A percentile compares a stretch with the other conserved stretches of the same genome.
Evolutionary conservation across 805 yeast genomes (phyloP).

Genomic region (Babjeviella inositovora): DNA sequence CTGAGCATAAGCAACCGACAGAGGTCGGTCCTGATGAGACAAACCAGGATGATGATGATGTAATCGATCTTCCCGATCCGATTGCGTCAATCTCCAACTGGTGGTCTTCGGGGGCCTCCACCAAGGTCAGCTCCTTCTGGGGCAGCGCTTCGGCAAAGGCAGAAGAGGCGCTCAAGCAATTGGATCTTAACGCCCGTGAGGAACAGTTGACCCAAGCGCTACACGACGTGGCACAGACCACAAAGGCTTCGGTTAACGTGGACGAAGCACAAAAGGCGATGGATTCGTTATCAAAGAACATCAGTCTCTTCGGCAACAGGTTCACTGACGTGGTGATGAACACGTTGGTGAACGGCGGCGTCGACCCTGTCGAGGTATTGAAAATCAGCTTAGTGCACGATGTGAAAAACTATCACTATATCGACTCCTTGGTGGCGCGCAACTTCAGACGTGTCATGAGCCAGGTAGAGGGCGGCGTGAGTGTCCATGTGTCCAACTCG

Average conservation of each 20-base stretch:
- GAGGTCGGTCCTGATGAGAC: conserved; percentile 1
- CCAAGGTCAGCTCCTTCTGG: conserved; percentile 52
- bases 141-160: conserved; percentile 41
- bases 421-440: conserved; percentile 27
- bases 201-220: conserved; percentile 16
- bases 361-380: conserved; percentile 31
- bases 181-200: conserved; percentile 17
- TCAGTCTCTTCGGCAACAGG: conserved; percentile 11
- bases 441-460: conserved; percentile 49
- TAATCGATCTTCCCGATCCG: no score
- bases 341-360: conserved; percentile 7
- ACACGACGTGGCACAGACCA: conserved; percentile 20
- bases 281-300: conserved; percentile 16
- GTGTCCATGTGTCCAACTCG: conserved; percentile 37
- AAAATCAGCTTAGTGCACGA: conserved; percentile 56
- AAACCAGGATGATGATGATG: conserved; percentile 2
- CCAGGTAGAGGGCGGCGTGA: conserved; percentile 69
- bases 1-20: neutral
- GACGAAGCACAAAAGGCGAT: conserved; percentile 15
- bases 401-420: conserved; percentile 31
- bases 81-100: conserved; percentile 50
- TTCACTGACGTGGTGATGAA: conserved; percentile 19
- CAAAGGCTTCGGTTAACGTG: conserved; percentile 8
- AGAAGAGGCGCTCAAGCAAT: conserved; percentile 33
- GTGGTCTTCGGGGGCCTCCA: conserved; percentile 63